Conservation (phyloP, 1,284 basidiomycete species). For the Cryptococcus maquisensis region DNA sequence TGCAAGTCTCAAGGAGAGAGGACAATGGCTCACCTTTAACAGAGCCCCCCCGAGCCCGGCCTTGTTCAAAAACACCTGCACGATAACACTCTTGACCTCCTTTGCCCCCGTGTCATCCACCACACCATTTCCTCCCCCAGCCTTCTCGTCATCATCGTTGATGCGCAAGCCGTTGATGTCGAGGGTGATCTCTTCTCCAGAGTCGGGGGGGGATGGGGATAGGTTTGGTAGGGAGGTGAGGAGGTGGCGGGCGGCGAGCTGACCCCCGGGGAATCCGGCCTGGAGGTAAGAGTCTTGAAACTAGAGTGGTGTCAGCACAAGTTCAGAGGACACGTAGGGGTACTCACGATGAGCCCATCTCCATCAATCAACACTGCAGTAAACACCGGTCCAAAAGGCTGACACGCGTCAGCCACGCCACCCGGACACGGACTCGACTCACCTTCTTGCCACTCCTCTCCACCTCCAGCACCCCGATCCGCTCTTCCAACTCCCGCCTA, state of each 20-base stretch:
- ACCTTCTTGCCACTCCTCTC: neutral
- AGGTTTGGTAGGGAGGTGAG: neutral
- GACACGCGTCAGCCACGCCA: neutral
- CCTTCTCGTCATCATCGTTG: neutral
- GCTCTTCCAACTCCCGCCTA: slow-evolving; percentile 30
- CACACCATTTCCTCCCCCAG: neutral
- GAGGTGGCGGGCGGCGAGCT: slow-evolving; percentile 27
- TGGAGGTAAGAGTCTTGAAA: slow-evolving; percentile 30
- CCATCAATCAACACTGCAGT: slow-evolving; percentile 41
- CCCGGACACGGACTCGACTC: neutral
- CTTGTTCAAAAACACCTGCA: slow-evolving; percentile 45
- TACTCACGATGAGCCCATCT: slow-evolving; percentile 39
- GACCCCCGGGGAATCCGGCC: slow-evolving; percentile 36
- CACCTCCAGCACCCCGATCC: slow-evolving; percentile 17
- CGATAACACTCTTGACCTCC: slow-evolving; percentile 22
- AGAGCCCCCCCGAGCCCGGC: slow-evolving; percentile 33
- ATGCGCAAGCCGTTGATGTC: neutral
- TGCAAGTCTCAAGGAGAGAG: neutral
- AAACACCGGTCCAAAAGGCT: slow-evolving; percentile 21
- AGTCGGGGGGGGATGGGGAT: slow-evolving; percentile 11
- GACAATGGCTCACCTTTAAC: slow-evolving; percentile 30
- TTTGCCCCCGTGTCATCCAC: neutral
- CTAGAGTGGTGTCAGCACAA: slow-evolving; percentile 7
- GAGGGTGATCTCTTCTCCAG: slow-evolving; percentile 18
- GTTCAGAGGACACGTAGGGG: neutral